Evolutionary conservation across 495 filamentous ascomycete species (phyloP).

Genomic region (Penicillium simplicissimum): DNA sequence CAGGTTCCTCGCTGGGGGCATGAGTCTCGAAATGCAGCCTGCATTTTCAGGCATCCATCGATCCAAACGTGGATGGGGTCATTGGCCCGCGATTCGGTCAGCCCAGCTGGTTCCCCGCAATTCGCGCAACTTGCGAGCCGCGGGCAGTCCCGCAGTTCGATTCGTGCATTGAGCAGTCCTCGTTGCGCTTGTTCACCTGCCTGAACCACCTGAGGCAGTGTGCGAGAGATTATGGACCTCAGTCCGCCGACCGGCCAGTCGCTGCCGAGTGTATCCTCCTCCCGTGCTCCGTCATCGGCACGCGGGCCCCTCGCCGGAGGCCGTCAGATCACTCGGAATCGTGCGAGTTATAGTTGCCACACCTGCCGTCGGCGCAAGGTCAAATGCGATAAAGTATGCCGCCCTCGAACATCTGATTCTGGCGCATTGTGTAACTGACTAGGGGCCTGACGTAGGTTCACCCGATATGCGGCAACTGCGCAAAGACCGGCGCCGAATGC

Average conservation of each 20-base stretch:
- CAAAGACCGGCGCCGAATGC: conserved; percentile 47
- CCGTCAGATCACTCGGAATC: conserved; percentile 51
- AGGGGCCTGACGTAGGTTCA: conserved; percentile 33
- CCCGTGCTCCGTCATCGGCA: conserved; percentile 14
- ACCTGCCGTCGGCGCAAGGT: conserved; percentile 51
- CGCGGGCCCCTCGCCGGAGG: conserved; percentile 27
- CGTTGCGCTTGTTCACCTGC: conserved; percentile 1
- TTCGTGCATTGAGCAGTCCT: background rate
- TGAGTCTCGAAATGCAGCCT: conserved; percentile 4
- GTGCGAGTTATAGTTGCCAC: conserved; percentile 52
- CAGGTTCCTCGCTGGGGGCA: background rate
- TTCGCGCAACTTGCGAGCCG: background rate
- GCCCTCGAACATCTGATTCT: too few relatives aligned
- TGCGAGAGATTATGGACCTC: conserved; percentile 18
- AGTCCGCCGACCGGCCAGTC: conserved; percentile 11
- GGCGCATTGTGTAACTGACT: background rate
- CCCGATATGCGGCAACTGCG: conserved; percentile 50
- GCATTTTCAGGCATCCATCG: background rate
- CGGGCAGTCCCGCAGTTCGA: background rate
- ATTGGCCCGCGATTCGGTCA: conserved; percentile 3
- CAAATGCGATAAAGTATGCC: conserved; percentile 46
- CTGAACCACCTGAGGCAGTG: background rate
- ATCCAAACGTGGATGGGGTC: conserved; percentile 8
- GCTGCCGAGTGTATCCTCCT: conserved; percentile 7
- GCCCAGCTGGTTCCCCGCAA: conserved; percentile 18